Conservation (phyloP, 495 filamentous ascomycete species). For the Tetracladium marchalianum region DNA sequence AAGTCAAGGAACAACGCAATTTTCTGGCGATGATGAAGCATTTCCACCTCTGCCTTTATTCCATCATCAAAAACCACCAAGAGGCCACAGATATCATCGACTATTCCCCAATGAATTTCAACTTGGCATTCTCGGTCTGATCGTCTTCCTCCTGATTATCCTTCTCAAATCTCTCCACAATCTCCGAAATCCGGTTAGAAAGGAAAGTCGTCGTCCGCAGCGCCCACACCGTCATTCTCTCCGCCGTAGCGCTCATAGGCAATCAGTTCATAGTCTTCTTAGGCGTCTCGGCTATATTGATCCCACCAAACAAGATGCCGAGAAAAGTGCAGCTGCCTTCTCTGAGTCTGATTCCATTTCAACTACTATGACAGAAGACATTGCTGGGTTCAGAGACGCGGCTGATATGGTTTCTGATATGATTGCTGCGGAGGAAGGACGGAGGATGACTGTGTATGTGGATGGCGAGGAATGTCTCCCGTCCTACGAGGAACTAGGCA, state of each 20-base stretch:
- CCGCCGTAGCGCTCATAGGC: slow-evolving; percentile 29
- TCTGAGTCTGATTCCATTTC: slow-evolving; percentile 25
- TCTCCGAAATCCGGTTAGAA: slow-evolving; percentile 19
- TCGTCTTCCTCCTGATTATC: slow-evolving; percentile 24
- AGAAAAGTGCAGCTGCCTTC: slow-evolving; percentile 9
- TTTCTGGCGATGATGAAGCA: not conserved
- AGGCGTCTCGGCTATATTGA: slow-evolving; percentile 5
- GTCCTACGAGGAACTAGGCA: slow-evolving; percentile 24
- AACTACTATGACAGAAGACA: slow-evolving; percentile 28
- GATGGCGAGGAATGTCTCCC: slow-evolving; percentile 25
- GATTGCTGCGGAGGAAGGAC: slow-evolving; percentile 32
- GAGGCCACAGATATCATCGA: not conserved
- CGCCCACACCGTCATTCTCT: slow-evolving; percentile 29
- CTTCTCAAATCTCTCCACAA: slow-evolving; percentile 24
- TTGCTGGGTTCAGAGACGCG: slow-evolving; percentile 36
- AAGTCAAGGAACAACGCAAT: slow-evolving; percentile 7
- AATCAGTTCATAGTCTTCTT: slow-evolving; percentile 13
- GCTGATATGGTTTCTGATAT: slow-evolving; percentile 34
- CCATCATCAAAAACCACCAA: not conserved
- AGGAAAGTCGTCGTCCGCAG: slow-evolving; percentile 27
- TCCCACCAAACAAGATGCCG: slow-evolving; percentile 5
- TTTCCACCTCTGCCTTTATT: slow-evolving; percentile 16
- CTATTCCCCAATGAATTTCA: not conserved
- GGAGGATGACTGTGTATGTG: slow-evolving; percentile 15
- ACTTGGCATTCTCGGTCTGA: not conserved